phyloP scores from a whole-genome alignment of 2,329 filamentous ascomycete genomes.

The Lachnellula occidentalis region DNA sequence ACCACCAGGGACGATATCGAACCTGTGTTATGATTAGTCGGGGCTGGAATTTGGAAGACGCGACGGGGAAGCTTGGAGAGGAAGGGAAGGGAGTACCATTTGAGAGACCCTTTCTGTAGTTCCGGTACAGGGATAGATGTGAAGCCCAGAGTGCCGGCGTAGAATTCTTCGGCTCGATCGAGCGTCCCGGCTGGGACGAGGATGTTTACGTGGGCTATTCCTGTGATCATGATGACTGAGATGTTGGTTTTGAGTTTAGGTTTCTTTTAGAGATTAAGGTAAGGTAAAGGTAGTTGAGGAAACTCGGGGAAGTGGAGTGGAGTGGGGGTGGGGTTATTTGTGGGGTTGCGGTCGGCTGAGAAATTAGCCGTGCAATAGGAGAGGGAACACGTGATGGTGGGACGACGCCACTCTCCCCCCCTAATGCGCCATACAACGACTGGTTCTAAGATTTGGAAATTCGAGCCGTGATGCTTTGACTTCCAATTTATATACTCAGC shows the following conservation, averaged over 20 bases:
- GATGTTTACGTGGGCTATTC: constrained; percentile 53
- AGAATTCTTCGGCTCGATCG: constrained; percentile 47
- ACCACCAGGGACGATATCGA: constrained; percentile 48
- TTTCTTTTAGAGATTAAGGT: too few species aligned
- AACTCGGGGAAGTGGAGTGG: background rate
- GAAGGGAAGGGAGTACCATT: constrained; percentile 41
- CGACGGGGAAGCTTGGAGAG: background rate
- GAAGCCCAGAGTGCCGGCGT: constrained; percentile 50
- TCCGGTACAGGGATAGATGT: constrained; percentile 46
- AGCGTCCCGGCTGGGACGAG: constrained; percentile 50
- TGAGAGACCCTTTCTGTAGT: constrained; percentile 44
- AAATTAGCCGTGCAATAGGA: background rate
- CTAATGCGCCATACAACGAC: background rate
- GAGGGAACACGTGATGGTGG: background rate
- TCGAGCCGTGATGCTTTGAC: too few species aligned
- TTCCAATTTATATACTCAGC: too few species aligned
- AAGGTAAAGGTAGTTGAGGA: background rate
- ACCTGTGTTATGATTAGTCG: constrained; percentile 28
- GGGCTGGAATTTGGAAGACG: background rate
- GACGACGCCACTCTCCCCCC: background rate
- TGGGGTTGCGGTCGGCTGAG: background rate
- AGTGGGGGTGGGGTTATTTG: background rate
- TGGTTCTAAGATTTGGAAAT: too few species aligned
- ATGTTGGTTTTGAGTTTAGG: background rate
- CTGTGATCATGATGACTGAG: constrained; percentile 36